These are phyloP conservation scores for Penicillium manginii DNA, from an alignment of 495 filamentous ascomycete species.

Conservation along the genomic window DNA sequence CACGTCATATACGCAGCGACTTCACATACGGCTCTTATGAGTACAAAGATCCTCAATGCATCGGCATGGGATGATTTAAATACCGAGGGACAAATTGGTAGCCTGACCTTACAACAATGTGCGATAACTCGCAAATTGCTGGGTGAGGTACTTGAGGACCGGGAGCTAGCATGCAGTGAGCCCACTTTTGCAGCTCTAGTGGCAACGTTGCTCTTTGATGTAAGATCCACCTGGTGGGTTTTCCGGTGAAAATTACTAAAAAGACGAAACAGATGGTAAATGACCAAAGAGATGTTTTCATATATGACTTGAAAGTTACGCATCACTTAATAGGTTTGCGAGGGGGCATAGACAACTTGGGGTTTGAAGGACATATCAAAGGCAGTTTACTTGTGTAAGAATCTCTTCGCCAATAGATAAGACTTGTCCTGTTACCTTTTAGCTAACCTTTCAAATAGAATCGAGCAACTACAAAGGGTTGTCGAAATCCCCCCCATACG, in stretches of 20 bases:
- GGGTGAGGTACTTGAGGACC: not conserved
- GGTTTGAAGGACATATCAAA: conserved; percentile 18
- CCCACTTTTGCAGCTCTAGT: conserved; percentile 15
- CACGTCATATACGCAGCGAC: conserved; percentile 12
- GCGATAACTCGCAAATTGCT: conserved; percentile 18
- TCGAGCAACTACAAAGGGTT: conserved; percentile 17
- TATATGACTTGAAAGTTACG: conserved; percentile 11
- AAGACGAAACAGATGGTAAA: conserved; percentile 11
- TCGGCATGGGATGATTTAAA: conserved; percentile 27
- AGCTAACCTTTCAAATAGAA: conserved; percentile 5
- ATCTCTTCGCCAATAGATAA: not conserved
- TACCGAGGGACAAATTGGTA: conserved; percentile 12
- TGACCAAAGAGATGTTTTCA: conserved; percentile 11
- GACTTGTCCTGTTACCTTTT: not conserved
- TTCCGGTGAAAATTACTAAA: not conserved
- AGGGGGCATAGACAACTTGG: conserved; percentile 16
- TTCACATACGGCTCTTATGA: conserved; percentile 23
- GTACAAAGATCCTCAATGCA: conserved; percentile 25
- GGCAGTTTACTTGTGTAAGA: conserved; percentile 15
- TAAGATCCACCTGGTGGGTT: not conserved
- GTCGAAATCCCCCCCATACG: conserved; percentile 4
- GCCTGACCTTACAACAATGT: conserved; percentile 15
- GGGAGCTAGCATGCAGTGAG: conserved; percentile 3
- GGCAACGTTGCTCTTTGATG: conserved; percentile 22
- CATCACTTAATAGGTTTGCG: not conserved